phyloP scores from a whole-genome alignment of 805 yeast genomes.

The Debaryomyces castellii region DNA sequence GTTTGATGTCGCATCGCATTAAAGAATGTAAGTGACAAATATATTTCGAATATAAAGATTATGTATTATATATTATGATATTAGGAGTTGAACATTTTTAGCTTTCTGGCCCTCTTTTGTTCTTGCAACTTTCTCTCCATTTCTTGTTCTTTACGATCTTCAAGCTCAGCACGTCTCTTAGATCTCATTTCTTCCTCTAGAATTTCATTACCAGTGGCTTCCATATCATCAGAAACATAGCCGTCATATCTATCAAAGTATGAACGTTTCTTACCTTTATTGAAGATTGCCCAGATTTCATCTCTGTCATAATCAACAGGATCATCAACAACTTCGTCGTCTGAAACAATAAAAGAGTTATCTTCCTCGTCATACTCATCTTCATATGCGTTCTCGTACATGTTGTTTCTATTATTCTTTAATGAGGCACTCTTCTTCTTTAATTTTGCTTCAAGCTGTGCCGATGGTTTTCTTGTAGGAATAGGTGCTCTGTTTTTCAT shows the following conservation, averaged over 20 bases:
- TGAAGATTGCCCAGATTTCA: constrained; percentile 88
- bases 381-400: constrained; percentile 7
- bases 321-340: constrained; percentile 40
- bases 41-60: too few species aligned
- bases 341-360: constrained; percentile 57
- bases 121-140: constrained; percentile 49
- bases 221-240: constrained; percentile 73
- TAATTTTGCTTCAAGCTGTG: constrained; percentile 49
- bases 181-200: constrained; percentile 79
- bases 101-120: constrained; percentile 17
- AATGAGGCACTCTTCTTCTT: constrained; percentile 16
- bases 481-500: constrained; percentile 22
- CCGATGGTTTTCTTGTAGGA: constrained; percentile 59
- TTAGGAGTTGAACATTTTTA: constrained; percentile 1
- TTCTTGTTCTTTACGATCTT: constrained; percentile 71
- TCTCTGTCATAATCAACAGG: constrained; percentile 67
- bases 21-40: too few species aligned
- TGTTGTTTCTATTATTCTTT: neutral
- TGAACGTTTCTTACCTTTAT: constrained; percentile 56
- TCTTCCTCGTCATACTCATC: constrained; percentile 31
- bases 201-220: constrained; percentile 89
- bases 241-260: constrained; percentile 46
- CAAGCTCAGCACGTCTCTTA: constrained; percentile 64
- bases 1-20: neutral
- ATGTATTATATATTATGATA: too few species aligned